Percentiles rank a stretch among this genome's conserved stretches.
phyloP scores from a whole-genome alignment of 108 stramenopile genomes.

The Cyclotella cryptica region DNA sequence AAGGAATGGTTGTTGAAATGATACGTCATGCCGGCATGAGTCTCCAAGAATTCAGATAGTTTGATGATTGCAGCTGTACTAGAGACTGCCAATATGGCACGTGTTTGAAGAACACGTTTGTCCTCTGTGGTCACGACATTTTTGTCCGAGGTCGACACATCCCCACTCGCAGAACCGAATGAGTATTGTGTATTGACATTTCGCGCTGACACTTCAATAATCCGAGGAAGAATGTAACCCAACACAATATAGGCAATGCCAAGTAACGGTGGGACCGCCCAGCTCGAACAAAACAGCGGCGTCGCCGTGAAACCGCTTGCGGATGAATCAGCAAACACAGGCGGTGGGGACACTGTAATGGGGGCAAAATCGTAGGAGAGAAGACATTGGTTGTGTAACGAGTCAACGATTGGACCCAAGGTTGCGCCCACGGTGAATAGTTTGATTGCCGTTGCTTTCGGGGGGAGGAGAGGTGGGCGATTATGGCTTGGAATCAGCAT shows the following conservation, averaged over 20 bases:
- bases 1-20: constrained; percentile 3
- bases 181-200: neutral
- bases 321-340: constrained; percentile 1
- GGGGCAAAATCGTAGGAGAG: constrained; percentile 70
- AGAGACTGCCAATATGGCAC: constrained; percentile 68
- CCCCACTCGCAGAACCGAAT: neutral
- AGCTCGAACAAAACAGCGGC: constrained; percentile 68
- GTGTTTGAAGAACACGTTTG: constrained; percentile 35
- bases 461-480: constrained; percentile 30
- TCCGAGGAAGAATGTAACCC: constrained; percentile 74
- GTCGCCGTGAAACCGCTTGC: constrained; percentile 8
- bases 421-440: constrained; percentile 68
- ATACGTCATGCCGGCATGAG: constrained; percentile 34
- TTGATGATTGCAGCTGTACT: constrained; percentile 84
- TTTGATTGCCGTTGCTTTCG: constrained; percentile 38
- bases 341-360: constrained; percentile 48
- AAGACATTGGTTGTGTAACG: constrained; percentile 87
- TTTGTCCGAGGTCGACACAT: neutral
- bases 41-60: constrained; percentile 74
- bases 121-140: constrained; percentile 12
- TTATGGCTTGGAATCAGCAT: constrained; percentile 10
- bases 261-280: constrained; percentile 81
- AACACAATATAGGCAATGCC: constrained; percentile 82
- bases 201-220: constrained; percentile 24
- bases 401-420: constrained; percentile 80